phyloP scores from a whole-genome alignment of 2,329 filamentous ascomycete species.

The Diaporthe citriasiana region DNA sequence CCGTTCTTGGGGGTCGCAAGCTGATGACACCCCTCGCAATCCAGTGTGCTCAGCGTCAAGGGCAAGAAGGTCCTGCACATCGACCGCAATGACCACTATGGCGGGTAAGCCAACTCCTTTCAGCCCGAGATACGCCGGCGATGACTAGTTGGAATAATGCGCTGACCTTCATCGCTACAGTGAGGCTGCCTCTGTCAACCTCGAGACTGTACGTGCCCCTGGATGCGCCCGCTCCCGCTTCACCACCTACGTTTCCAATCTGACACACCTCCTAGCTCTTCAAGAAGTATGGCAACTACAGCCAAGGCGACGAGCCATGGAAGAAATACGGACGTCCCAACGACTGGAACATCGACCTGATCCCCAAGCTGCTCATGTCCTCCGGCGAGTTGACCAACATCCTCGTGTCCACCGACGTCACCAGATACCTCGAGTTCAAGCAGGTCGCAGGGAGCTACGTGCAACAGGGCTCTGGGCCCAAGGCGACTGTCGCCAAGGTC shows the following conservation, averaged over 20 bases:
- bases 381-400: slow-evolving; percentile 99
- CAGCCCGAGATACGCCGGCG: slow-evolving; percentile 6
- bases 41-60: slow-evolving; percentile 94
- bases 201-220: slow-evolving; percentile 80
- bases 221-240: slow-evolving; percentile 35
- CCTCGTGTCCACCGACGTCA: slow-evolving; percentile 94
- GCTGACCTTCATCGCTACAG: slow-evolving; percentile 58
- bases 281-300: slow-evolving; percentile 93
- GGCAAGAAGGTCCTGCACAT: slow-evolving; percentile 99
- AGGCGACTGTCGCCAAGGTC: slow-evolving; percentile 96
- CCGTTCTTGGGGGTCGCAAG: background rate
- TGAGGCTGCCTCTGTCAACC: slow-evolving; percentile 96
- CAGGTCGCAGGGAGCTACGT: slow-evolving; percentile 97
- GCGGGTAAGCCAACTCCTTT: slow-evolving; percentile 77
- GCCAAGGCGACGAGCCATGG: slow-evolving; percentile 89
- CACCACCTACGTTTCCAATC: slow-evolving; percentile 34
- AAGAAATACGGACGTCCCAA: slow-evolving; percentile 96
- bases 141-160: background rate
- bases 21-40: slow-evolving; percentile 37
- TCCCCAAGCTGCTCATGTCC: slow-evolving; percentile 98
- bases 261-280: slow-evolving; percentile 75
- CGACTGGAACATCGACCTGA: slow-evolving; percentile 99
- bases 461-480: slow-evolving; percentile 85
- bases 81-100: slow-evolving; percentile 98
- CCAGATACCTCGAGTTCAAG: slow-evolving; percentile 91